phyloP scores from a whole-genome alignment of 2,329 filamentous ascomycete genomes.

The Aspergillus jensenii region DNA sequence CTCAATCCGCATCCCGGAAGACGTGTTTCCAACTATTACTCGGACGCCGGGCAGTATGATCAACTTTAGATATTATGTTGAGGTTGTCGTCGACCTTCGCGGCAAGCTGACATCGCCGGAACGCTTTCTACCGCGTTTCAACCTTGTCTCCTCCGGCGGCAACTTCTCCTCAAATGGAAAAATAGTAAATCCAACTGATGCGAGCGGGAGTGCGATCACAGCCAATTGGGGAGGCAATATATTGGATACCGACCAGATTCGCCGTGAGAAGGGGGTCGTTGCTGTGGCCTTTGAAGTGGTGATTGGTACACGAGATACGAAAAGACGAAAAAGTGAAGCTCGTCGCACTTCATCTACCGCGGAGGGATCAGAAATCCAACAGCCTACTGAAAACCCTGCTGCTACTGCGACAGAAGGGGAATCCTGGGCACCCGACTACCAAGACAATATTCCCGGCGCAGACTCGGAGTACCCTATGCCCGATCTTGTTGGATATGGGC shows the following conservation, averaged over 20 bases:
- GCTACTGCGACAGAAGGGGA: constrained; percentile 22
- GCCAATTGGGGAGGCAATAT: constrained; percentile 60
- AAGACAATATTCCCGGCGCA: constrained; percentile 16
- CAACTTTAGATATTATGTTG: constrained; percentile 89
- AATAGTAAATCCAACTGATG: constrained; percentile 32
- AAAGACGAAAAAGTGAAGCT: constrained; percentile 48
- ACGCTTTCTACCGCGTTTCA: constrained; percentile 58
- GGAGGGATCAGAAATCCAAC: constrained; percentile 31
- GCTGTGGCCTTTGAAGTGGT: constrained; percentile 82
- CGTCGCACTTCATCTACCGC: constrained; percentile 27
- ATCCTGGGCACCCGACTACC: constrained; percentile 25
- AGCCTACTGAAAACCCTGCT: constrained; percentile 15
- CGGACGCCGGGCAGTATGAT: constrained; percentile 92
- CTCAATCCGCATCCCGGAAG: constrained; percentile 81
- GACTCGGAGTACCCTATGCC: constrained; percentile 22
- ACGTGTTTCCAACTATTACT: constrained; percentile 87
- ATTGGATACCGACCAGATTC: constrained; percentile 80
- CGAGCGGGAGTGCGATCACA: constrained; percentile 35
- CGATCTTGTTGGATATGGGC: constrained; percentile 27
- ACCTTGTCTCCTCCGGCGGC: constrained; percentile 49
- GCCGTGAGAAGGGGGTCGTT: constrained; percentile 89
- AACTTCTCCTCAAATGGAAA: constrained; percentile 45
- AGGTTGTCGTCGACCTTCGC: constrained; percentile 88
- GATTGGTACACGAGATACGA: constrained; percentile 80
- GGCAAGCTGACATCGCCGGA: constrained; percentile 79